Base-by-base conservation (phyloP, 1,139 yeast genomes). In the Blastobotrys persicus region DNA sequence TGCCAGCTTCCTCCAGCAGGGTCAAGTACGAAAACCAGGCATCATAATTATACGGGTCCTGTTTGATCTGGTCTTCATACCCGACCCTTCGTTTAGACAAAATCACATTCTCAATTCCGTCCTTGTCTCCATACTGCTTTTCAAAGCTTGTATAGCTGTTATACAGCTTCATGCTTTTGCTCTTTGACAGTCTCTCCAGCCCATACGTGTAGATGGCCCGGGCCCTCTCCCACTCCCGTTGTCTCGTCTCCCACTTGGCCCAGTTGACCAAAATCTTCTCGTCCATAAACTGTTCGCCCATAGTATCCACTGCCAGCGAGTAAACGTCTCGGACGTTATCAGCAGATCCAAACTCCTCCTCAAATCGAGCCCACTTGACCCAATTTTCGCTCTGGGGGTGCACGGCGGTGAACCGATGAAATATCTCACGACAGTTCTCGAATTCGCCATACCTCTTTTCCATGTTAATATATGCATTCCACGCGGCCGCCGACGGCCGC, bases 21-120 rank as follows among this genome's bases (percentile, higher is more conserved):
- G 76, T 74, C 2, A 87, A 58, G 57, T 83, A 82, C 0, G 79
- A 65, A 88, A 95, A 88, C 97, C 97, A 89, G 0, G 81, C 70
- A 60, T 85, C 94, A 64, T 80, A 83, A 65, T 88, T 87, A 1
- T 55, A 45, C 0, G 88, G 82, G 50, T 79, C 73, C 12, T 61
- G 58, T 3, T 53, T 44, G 18, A 88, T 60, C 13, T 69, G 71
- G 1, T 71, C 65, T 56, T 82, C 82, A 60, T 85, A 86, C 48
- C 72, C 73, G 7, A 72, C 66, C 52, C 75, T 75, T 48, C 96
- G 69, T 57, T 84, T 84, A 2, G 69, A 57, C 23, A 76, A 53
- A 1, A 85, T 72, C 2, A 81, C 77, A 4, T 69, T 63, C 52
- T 80, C 83, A 19, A 84, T 75, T 0, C 80, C 74, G 17, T 73